Base-by-base conservation (phyloP, 1,284 basidiomycete genomes). In the Tetrapyrgos nigripes region DNA sequence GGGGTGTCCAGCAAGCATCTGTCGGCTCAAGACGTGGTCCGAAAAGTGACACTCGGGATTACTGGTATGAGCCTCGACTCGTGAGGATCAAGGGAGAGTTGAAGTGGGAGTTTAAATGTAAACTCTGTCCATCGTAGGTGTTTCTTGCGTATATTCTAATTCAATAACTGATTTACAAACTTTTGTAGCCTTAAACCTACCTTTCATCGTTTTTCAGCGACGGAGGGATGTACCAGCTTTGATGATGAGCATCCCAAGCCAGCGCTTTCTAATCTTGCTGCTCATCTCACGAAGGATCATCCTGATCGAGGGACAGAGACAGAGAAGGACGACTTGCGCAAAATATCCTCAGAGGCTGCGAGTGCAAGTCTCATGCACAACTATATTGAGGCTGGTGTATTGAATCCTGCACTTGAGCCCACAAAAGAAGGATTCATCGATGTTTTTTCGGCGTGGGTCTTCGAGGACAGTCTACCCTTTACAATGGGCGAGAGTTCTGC, bases 361-460 rank as follows among this genome's bases (percentile, higher is more conserved):
- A 66, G 64, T 43, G 62, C 61, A 8, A 60, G 67, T 17, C 45
- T 72, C 11, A 69, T 71, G 65, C 55, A 37, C 27, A 53, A 56
- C 6, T 72, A 61, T 46, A 55, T 72, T 13, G 62, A 64, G 46
- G 61, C 67, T 2, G 68, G 69, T 8, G 58, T 67, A 44, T 50
- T 72, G 4, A 71, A 71, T 50, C 70, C 66, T 2, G 58, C 50
- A 19, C 51, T 68, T 24, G 50, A 63, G n/a, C 26, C 69, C 10
- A 67, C 59, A 1, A 58, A 68, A 43, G 59, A 57, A 51, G 73
- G 72, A 1, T 76, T 74, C 49, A 44, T 66, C 5, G 62, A 63
- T 8, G 49, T 72, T 6, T 72, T 74, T 58, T 24, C 71, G 8
- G 72, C 71, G 5, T 75, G 72, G 70, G 65, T 75, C 21, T 52